Percentiles rank a stretch among this genome's conserved stretches.
These are phyloP conservation scores for Verticillium zaregamsianum DNA, from an alignment of 2,329 filamentous ascomycete species.

Conservation along the genomic window DNA sequence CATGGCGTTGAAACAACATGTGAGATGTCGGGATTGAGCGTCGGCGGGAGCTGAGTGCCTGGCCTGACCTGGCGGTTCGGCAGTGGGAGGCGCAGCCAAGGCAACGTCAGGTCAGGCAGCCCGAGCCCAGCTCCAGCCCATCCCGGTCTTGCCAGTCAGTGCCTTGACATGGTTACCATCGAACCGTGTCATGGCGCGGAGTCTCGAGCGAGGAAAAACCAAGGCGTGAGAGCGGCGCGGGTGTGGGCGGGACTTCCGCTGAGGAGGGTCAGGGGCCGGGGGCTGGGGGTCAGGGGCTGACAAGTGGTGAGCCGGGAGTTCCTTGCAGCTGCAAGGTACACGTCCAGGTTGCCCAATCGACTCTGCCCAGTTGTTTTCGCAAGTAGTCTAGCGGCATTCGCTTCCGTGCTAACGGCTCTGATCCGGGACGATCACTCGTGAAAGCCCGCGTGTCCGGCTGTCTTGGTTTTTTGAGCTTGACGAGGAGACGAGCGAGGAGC, in stretches of 20 bases:
- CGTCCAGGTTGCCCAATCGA: background rate
- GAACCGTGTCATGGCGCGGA: background rate
- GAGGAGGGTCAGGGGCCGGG: background rate
- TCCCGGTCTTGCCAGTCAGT: background rate
- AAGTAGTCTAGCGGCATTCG: background rate
- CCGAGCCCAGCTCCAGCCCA: background rate
- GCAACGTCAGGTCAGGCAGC: background rate
- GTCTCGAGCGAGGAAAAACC: background rate
- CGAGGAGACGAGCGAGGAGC: background rate
- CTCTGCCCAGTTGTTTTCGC: constrained; percentile 2
- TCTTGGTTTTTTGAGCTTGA: background rate
- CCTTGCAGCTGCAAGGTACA: constrained; percentile 15
- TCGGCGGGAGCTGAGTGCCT: background rate
- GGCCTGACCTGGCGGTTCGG: background rate
- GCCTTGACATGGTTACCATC: background rate
- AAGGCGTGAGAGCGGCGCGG: constrained; percentile 6
- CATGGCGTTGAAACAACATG: constrained; percentile 3
- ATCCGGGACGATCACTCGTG: constrained; percentile 13
- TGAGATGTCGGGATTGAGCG: background rate
- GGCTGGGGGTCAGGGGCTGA: background rate
- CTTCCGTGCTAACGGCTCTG: constrained; percentile 6
- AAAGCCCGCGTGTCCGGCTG: background rate
- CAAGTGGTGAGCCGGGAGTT: constrained; percentile 6
- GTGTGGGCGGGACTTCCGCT: constrained; percentile 1
- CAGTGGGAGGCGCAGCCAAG: background rate